A percentile compares a stretch with the other conserved stretches of the same genome.
Conservation (phyloP, 2,329 filamentous ascomycete species). For the Colletotrichum gigasporum region DNA sequence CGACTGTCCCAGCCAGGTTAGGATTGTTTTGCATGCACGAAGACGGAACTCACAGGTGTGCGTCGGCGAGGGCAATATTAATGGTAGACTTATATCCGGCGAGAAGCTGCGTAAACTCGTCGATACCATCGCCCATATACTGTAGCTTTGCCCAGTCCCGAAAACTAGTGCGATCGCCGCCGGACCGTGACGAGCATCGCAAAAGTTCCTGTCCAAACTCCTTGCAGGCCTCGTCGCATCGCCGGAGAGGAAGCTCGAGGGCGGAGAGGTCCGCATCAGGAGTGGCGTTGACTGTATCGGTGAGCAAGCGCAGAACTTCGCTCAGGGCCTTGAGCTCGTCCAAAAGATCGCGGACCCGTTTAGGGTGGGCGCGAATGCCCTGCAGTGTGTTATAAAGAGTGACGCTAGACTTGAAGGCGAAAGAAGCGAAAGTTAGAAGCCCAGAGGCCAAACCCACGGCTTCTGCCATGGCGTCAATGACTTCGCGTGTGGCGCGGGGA, state of each 20-base stretch:
- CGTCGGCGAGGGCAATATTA: slow-evolving; percentile 35
- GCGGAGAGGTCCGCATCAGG: slow-evolving; percentile 30
- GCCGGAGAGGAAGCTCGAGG: slow-evolving; percentile 45
- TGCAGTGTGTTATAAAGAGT: slow-evolving; percentile 31
- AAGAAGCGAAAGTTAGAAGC: slow-evolving; percentile 29
- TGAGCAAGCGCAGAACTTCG: slow-evolving; percentile 45
- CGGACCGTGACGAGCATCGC: slow-evolving; percentile 46
- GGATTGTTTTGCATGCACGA: background rate
- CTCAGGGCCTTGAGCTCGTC: slow-evolving; percentile 50
- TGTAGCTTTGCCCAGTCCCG: slow-evolving; percentile 54
- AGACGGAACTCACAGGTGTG: slow-evolving; percentile 31
- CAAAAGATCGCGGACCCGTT: slow-evolving; percentile 48
- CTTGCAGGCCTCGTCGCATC: slow-evolving; percentile 52
- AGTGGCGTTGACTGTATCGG: slow-evolving; percentile 37
- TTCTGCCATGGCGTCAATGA: slow-evolving; percentile 32
- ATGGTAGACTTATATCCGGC: slow-evolving; percentile 49
- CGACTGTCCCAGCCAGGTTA: background rate
- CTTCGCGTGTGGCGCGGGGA: too few relatives aligned
- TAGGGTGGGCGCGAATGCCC: slow-evolving; percentile 30
- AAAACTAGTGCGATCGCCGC: slow-evolving; percentile 47
- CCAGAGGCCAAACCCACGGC: slow-evolving; percentile 29
- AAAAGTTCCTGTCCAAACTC: slow-evolving; percentile 50
- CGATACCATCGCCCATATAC: slow-evolving; percentile 55
- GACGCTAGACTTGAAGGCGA: slow-evolving; percentile 35
- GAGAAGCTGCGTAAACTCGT: slow-evolving; percentile 49